Evolutionary conservation across 345 rosid genomes (phyloP).

Genomic region (Salix caprea): DNA sequence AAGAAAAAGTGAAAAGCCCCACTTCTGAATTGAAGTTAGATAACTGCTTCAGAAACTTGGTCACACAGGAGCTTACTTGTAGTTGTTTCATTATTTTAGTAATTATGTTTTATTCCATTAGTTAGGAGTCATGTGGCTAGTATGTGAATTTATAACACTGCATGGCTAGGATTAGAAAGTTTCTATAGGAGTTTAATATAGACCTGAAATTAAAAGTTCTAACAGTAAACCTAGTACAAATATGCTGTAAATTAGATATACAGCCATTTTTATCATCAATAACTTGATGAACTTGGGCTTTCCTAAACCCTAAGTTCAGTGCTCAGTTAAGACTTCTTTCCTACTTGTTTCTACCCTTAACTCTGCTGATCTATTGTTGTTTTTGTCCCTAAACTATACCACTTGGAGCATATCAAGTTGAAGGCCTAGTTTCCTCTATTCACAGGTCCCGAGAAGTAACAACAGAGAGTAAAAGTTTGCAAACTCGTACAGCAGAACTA

Average conservation of each 20-base stretch:
- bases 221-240: background rate
- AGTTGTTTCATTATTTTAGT: background rate
- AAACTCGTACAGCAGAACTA: background rate
- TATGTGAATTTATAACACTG: background rate
- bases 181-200: background rate
- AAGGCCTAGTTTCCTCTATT: background rate
- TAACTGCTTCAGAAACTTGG: background rate
- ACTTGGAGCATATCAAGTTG: background rate
- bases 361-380: background rate
- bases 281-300: background rate
- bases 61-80: background rate
- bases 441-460: background rate
- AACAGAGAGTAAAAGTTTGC: background rate
- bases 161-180: background rate
- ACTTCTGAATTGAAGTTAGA: background rate
- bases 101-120: background rate
- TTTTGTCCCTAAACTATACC: background rate
- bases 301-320: background rate
- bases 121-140: background rate
- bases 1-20: background rate
- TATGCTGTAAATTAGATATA: background rate
- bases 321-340: background rate
- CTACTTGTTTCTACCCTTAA: background rate
- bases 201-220: background rate
- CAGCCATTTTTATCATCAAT: background rate